Conservation (phyloP, 2,329 filamentous ascomycete genomes). For the Alternaria conjuncta region DNA sequence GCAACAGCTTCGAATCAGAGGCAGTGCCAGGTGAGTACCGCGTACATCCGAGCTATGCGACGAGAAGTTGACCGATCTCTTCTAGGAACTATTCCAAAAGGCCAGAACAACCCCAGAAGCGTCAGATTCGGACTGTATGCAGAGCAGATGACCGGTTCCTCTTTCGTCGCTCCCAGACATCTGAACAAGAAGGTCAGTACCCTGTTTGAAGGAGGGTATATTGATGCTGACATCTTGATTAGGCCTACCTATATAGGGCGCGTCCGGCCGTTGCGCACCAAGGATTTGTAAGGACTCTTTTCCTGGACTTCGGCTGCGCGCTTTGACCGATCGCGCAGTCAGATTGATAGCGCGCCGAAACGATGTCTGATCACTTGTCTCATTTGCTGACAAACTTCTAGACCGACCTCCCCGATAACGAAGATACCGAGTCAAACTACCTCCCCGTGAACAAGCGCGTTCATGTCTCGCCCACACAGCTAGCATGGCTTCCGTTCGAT, state of each 20-base stretch:
- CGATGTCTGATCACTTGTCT: neutral
- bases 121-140: conserved; percentile 48
- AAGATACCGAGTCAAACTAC: conserved; percentile 46
- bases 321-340: neutral
- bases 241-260: conserved; percentile 43
- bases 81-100: conserved; percentile 52
- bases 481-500: conserved; percentile 48
- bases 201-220: neutral
- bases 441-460: conserved; percentile 45
- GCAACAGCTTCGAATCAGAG: conserved; percentile 59
- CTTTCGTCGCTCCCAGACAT: conserved; percentile 46
- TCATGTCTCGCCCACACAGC: conserved; percentile 46
- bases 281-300: conserved; percentile 41
- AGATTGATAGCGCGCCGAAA: neutral
- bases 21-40: conserved; percentile 49
- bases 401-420: conserved; percentile 46
- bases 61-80: conserved; percentile 19
- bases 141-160: conserved; percentile 47
- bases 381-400: conserved; percentile 35
- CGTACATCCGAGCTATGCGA: neutral
- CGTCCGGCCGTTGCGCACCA: conserved; percentile 48
- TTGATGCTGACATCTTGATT: conserved; percentile 5
- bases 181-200: conserved; percentile 40
- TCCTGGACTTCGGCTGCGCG: neutral
- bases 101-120: conserved; percentile 51